Evolutionary conservation across 805 yeast genomes (phyloP), one percentile per base, ranked within the genome.

Genomic region (Huiozyma sinensis): DNA sequence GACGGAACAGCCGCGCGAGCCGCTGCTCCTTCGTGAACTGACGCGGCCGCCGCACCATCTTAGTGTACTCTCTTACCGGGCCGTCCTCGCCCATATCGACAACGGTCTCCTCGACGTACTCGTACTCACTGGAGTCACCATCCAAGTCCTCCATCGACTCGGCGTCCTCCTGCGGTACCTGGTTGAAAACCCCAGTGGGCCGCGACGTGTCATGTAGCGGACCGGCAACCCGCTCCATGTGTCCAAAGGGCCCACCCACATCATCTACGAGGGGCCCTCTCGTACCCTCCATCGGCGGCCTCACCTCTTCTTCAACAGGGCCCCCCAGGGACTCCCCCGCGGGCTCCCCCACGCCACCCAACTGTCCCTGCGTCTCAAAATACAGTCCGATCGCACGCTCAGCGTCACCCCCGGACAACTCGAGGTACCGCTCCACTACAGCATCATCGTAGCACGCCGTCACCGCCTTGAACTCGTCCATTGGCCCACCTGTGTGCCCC

Each of bases 361-460:
- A 9, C 69, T 63, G 28, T 80, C 80, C 51, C 11, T 8, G 33
- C 11, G 73, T 74, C 51, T 92, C 97, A 65, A 83, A 81, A 62
- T 67, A 92, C 38, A 92, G 67, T 10, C 87, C 77, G 6, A 92
- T 84, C 0, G 98, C 97, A 17, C 78, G 75, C 45, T 89, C 95
- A 32, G 90, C 59, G 58, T 86, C 77, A 39, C 78, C 77, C 41
- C 81, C 88, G 5, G 90, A 73, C 67, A 90, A 79, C 28, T 81
- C 88, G 17, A 92, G 61, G 57, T 81, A 92, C 52, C 81, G 86
- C 43, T 71, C 67, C 0, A 97, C 97, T 9, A 75, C 66, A 5
- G 70, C 71, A 1, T 75, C 71, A 57, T 83, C 90, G 1, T 77
- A 71, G 2, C 77, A 76, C 24, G 86, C 83, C 0, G 97, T 88